Conservation (phyloP, 2,329 filamentous ascomycete species). For the Fusarium oxysporum region DNA sequence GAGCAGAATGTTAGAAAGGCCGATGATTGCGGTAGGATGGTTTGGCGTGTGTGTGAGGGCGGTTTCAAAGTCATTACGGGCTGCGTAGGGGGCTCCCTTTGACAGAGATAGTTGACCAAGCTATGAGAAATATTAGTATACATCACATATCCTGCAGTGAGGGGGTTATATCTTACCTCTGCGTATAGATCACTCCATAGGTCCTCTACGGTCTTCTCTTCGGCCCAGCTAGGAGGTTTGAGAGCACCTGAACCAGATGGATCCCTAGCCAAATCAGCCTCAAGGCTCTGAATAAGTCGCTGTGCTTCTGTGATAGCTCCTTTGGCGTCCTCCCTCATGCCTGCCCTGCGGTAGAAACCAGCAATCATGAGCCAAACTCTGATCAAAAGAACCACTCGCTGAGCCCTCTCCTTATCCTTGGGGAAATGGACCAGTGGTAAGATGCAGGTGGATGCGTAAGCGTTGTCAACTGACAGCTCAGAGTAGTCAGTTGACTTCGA, state of each 20-base stretch:
- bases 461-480: constrained; percentile 54
- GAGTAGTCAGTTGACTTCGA: constrained; percentile 55
- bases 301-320: constrained; percentile 85
- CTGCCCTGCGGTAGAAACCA: constrained; percentile 85
- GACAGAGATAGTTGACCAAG: constrained; percentile 75
- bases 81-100: constrained; percentile 72
- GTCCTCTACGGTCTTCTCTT: constrained; percentile 83
- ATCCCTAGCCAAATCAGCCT: constrained; percentile 73
- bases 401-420: constrained; percentile 63
- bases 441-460: constrained; percentile 59
- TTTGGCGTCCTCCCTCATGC: constrained; percentile 81
- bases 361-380: constrained; percentile 93
- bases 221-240: constrained; percentile 78
- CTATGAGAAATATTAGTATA: constrained; percentile 55
- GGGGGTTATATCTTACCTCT: constrained; percentile 68
- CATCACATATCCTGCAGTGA: background rate
- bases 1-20: constrained; percentile 84
- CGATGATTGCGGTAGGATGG: constrained; percentile 83
- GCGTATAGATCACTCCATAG: constrained; percentile 86
- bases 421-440: constrained; percentile 67
- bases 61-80: constrained; percentile 82
- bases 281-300: constrained; percentile 78
- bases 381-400: constrained; percentile 68
- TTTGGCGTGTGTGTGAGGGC: constrained; percentile 83
- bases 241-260: constrained; percentile 72